phyloP scores from a whole-genome alignment of 768 basidiomycete species.

The Leucocoprinus leucothites region DNA sequence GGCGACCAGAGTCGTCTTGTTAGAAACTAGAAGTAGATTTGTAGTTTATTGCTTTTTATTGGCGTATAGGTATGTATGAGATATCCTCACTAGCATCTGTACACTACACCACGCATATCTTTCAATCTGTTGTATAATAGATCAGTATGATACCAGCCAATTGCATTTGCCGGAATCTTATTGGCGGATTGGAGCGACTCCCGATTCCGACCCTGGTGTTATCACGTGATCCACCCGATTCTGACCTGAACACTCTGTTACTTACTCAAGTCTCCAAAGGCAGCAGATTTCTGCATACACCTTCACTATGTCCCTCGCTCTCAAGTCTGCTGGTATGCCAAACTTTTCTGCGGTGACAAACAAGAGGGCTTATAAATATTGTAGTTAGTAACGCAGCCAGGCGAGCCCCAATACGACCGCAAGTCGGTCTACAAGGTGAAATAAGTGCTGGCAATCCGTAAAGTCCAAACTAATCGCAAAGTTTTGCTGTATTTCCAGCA shows the following conservation, averaged over 20 bases:
- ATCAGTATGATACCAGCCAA: neutral
- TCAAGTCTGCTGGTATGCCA: constrained; percentile 34
- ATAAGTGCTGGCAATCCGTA: neutral
- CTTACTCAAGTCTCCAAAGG: neutral
- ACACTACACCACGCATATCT: neutral
- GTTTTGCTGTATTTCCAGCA: constrained; percentile 8
- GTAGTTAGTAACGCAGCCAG: constrained; percentile 32
- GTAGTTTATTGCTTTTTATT: neutral
- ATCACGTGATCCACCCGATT: constrained; percentile 14
- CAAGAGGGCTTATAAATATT: constrained; percentile 6
- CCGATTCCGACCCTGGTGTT: neutral
- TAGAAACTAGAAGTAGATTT: neutral
- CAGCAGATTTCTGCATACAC: constrained; percentile 1
- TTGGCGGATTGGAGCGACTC: neutral
- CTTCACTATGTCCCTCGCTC: constrained; percentile 46
- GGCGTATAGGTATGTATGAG: neutral
- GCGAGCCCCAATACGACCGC: constrained; percentile 43
- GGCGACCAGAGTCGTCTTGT: neutral
- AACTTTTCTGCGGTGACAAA: neutral
- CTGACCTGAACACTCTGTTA: neutral
- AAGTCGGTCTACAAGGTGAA: constrained; percentile 40
- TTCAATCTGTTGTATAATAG: neutral
- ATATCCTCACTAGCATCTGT: neutral
- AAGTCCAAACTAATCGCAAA: neutral
- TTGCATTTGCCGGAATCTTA: neutral